Evolutionary conservation across 2,329 filamentous ascomycete species (phyloP).

Genomic region (Colletotrichum magnum): DNA sequence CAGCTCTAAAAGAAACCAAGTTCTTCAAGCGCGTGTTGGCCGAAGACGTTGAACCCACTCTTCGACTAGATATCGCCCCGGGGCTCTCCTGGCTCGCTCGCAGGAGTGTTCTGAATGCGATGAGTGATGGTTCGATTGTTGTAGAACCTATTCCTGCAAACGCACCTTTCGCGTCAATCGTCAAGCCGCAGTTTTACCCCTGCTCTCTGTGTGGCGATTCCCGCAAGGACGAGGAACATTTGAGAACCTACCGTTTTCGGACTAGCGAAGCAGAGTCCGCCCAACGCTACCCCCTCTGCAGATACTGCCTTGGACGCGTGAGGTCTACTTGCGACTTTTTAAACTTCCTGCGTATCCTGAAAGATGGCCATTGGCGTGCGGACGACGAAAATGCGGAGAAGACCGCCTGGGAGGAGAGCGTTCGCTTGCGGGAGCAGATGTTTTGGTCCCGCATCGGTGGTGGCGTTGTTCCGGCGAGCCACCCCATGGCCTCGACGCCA

Average conservation of each 20-base stretch:
- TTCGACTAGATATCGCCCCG: slow-evolving; percentile 90
- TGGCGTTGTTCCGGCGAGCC: slow-evolving; percentile 81
- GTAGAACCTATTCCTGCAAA: slow-evolving; percentile 87
- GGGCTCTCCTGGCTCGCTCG: slow-evolving; percentile 95
- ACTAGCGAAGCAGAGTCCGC: slow-evolving; percentile 89
- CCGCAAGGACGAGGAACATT: slow-evolving; percentile 77
- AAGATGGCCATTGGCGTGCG: slow-evolving; percentile 91
- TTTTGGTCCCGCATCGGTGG: slow-evolving; percentile 96
- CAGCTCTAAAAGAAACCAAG: slow-evolving; percentile 86
- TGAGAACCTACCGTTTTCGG: slow-evolving; percentile 89
- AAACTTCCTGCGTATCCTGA: slow-evolving; percentile 90
- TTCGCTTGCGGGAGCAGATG: slow-evolving; percentile 91
- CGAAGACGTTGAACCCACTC: slow-evolving; percentile 95
- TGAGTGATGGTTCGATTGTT: slow-evolving; percentile 87
- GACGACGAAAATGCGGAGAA: slow-evolving; percentile 88
- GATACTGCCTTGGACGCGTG: slow-evolving; percentile 86
- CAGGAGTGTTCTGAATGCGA: slow-evolving; percentile 84
- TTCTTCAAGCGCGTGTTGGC: slow-evolving; percentile 92
- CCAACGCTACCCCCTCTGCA: slow-evolving; percentile 90
- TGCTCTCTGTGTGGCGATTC: slow-evolving; percentile 93
- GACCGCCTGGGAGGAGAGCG: slow-evolving; percentile 94
- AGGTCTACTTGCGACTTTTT: slow-evolving; percentile 93
- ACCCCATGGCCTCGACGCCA: slow-evolving; percentile 42
- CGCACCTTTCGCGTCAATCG: slow-evolving; percentile 62
- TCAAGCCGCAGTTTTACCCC: slow-evolving; percentile 71